phyloP scores from a whole-genome alignment of 1,139 yeast species.

The Sugiyamaella xylanicola region DNA sequence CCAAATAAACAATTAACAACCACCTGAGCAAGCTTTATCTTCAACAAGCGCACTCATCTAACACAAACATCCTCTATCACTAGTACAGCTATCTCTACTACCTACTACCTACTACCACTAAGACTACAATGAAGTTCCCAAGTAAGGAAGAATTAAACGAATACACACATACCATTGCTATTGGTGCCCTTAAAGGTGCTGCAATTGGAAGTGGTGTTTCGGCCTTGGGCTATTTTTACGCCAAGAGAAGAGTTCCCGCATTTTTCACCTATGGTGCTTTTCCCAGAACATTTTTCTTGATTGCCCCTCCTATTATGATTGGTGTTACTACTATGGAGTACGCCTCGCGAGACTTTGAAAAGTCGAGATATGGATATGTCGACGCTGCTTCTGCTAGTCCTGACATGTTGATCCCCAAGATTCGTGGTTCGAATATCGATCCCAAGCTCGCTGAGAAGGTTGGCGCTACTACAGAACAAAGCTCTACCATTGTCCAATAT shows the following conservation, averaged over 20 bases:
- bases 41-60: too few relatives aligned
- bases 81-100: too few relatives aligned
- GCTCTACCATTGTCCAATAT: conserved; percentile 18
- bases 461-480: not conserved
- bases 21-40: not conserved
- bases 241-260: conserved; percentile 24
- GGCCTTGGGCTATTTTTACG: conserved; percentile 42
- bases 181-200: conserved; percentile 67
- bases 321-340: conserved; percentile 42
- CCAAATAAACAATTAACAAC: not conserved
- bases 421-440: conserved; percentile 3
- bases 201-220: conserved; percentile 58
- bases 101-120: not conserved
- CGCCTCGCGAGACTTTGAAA: conserved; percentile 41
- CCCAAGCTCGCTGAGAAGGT: not conserved
- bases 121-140: conserved; percentile 60
- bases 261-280: conserved; percentile 29
- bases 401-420: conserved; percentile 18
- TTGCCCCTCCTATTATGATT: conserved; percentile 37
- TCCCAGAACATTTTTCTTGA: conserved; percentile 36
- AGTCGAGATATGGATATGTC: conserved; percentile 26
- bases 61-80: too few relatives aligned
- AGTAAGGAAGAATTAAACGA: conserved; percentile 66
- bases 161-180: conserved; percentile 57
- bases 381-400: conserved; percentile 17